phyloP scores from a whole-genome alignment of 2,329 filamentous ascomycete species.

The Clonostachys sp. region DNA sequence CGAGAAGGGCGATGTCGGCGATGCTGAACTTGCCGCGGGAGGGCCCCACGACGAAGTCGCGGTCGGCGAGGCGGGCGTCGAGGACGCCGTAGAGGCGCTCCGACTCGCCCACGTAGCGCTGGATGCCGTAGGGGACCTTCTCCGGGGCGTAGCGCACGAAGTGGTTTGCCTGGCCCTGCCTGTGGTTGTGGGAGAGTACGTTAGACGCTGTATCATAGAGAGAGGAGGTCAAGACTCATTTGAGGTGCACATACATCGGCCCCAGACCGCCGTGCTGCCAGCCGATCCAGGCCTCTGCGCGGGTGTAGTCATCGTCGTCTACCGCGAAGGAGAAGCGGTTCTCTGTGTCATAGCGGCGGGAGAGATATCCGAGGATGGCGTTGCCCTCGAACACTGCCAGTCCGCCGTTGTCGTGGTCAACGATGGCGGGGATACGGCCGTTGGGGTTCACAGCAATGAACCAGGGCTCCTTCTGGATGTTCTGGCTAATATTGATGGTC shows the following conservation, averaged over 20 bases:
- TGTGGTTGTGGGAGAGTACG: too few relatives aligned
- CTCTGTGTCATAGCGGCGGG: constrained; percentile 64
- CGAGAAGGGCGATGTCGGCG: constrained; percentile 68
- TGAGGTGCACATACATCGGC: constrained; percentile 35
- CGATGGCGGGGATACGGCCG: constrained; percentile 60
- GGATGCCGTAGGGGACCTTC: constrained; percentile 64
- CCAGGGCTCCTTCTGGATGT: constrained; percentile 65
- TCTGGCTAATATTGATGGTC: constrained; percentile 52
- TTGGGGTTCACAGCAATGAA: constrained; percentile 60
- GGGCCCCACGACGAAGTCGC: constrained; percentile 48
- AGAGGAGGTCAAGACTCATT: too few relatives aligned
- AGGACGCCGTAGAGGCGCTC: constrained; percentile 70
- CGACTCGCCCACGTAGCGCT: constrained; percentile 72
- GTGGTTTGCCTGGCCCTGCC: constrained; percentile 70
- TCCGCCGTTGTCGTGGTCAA: constrained; percentile 58
- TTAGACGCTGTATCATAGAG: too few relatives aligned
- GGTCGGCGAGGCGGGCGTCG: constrained; percentile 54
- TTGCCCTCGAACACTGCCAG: constrained; percentile 71
- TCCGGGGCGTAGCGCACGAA: constrained; percentile 66
- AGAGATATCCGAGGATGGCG: constrained; percentile 70
- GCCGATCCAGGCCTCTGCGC: constrained; percentile 47
- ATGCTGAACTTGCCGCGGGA: constrained; percentile 51
- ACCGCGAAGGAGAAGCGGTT: constrained; percentile 71
- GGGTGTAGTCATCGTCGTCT: constrained; percentile 42
- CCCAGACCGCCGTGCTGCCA: constrained; percentile 74